Conservation (phyloP, 768 basidiomycete genomes). For the Russula dissimulans region DNA sequence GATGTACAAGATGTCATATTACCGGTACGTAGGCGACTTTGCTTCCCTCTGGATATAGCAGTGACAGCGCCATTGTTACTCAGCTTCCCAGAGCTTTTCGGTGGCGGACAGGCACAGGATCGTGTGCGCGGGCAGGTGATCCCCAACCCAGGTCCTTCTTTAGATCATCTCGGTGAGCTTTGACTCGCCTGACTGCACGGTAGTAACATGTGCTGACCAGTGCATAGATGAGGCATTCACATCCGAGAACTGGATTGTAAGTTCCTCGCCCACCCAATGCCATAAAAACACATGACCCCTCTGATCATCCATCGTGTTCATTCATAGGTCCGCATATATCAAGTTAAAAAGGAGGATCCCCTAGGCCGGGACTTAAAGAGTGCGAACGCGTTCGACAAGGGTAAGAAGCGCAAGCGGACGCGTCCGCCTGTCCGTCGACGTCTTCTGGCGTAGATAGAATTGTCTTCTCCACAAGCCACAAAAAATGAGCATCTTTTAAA, state of each 20-base stretch:
- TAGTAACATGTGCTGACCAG: background rate
- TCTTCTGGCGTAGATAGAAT: conserved; percentile 28
- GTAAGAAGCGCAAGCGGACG: conserved; percentile 82
- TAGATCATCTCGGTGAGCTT: conserved; percentile 78
- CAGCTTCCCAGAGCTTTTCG: conserved; percentile 85
- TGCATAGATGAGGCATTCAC: conserved; percentile 90
- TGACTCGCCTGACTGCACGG: background rate
- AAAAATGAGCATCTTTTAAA: background rate
- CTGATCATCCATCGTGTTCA: background rate
- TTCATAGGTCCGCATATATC: conserved; percentile 78
- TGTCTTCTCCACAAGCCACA: background rate
- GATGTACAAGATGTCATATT: conserved; percentile 99
- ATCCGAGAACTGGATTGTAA: conserved; percentile 98
- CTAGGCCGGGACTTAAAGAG: conserved; percentile 85
- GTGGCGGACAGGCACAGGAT: conserved; percentile 63
- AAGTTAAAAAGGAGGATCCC: conserved; percentile 89
- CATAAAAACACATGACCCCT: background rate
- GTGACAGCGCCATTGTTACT: background rate
- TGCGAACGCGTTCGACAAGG: conserved; percentile 75
- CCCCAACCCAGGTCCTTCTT: conserved; percentile 64
- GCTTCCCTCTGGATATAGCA: background rate
- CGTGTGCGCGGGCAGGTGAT: conserved; percentile 84
- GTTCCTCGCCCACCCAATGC: conserved; percentile 22
- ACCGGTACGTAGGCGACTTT: conserved; percentile 45
- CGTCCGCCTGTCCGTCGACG: conserved; percentile 59